Base-by-base conservation (phyloP, 306 rosid species). In the Leucaena leucocephala region DNA sequence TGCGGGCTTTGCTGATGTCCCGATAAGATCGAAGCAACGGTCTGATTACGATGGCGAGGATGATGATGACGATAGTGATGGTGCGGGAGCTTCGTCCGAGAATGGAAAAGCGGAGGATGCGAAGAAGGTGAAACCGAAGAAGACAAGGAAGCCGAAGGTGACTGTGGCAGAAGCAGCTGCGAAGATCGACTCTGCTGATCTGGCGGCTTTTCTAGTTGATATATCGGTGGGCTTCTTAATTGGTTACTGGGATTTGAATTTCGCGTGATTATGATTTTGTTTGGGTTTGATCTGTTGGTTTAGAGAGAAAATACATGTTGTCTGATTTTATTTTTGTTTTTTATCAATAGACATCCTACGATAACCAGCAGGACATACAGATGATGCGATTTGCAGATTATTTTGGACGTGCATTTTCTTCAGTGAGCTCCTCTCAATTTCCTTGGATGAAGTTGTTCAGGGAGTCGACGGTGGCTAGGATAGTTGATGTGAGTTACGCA, bases 381-480 rank as follows among this genome's bases (percentile, higher is more conserved):
- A 80, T 94, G 88, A 92, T 94, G 97, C 88, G 92, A 39, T 91
- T 94, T 65, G 94, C 97, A 3, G 97, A 94, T 85, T 92, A 89
- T 69, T 92, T 92, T 68, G 97, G 95, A 54, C 92, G 92, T 62
- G 91, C 97, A 50, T 94, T 94, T 79, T 81, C 95, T 64, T 85
- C 86, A 11, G 75, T 48, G 43, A 70, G 61, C 59, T 22, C 75
- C 7, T 13, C 58, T 70, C 59, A 70, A 48, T 70, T 70, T 70
- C 59, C 75, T 33, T 70, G 75, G 59, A 46, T 70, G 75, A 70
- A 70, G 75, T 46, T 70, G 57, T 70, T 48, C 42, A 48, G 75
- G n/a, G 59, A 48, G 61, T 48, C 61, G 17, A 15, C 59, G 61
- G 75, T 70, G 58, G 75, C 75, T 70, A 70, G 46, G 75, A 70